Conservation (phyloP, 805 yeast species). For the Barnettozyma siamensis region DNA sequence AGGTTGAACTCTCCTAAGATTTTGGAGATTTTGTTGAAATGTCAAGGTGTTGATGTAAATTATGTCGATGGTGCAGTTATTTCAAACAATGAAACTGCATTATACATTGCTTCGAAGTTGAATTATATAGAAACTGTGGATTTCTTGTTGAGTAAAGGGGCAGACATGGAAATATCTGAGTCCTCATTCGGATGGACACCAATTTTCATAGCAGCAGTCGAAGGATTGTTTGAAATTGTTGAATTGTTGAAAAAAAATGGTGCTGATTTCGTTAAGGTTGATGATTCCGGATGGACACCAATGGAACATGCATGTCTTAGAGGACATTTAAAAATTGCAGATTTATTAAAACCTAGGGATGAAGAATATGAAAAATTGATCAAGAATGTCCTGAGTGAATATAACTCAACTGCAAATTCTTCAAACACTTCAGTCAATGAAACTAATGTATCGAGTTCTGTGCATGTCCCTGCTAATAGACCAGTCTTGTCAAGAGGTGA, state of each 20-base stretch:
- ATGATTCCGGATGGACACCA: slow-evolving; percentile 95
- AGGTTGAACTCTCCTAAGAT: slow-evolving; percentile 57
- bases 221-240: slow-evolving; percentile 62
- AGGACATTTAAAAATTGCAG: slow-evolving; percentile 74
- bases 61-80: slow-evolving; percentile 46
- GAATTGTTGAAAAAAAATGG: slow-evolving; percentile 45
- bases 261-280: slow-evolving; percentile 52
- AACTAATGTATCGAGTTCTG: slow-evolving; percentile 1
- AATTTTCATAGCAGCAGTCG: slow-evolving; percentile 81
- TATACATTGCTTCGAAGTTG: slow-evolving; percentile 73
- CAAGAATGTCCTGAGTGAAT: slow-evolving; percentile 2
- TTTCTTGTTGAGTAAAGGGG: slow-evolving; percentile 50
- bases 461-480: not conserved
- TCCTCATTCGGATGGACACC: slow-evolving; percentile 91
- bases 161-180: slow-evolving; percentile 74
- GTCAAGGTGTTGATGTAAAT: slow-evolving; percentile 59
- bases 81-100: slow-evolving; percentile 65
- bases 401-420: slow-evolving; percentile 7
- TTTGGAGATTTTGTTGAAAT: slow-evolving; percentile 44
- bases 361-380: slow-evolving; percentile 31
- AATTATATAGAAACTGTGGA: slow-evolving; percentile 49
- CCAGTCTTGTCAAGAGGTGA: slow-evolving; percentile 4
- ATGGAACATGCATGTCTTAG: slow-evolving; percentile 91
- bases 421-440: slow-evolving; percentile 15
- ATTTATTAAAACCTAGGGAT: slow-evolving; percentile 44